Base-by-base conservation (phyloP, 1,284 basidiomycete genomes). In the Fomitopsis betulina region DNA sequence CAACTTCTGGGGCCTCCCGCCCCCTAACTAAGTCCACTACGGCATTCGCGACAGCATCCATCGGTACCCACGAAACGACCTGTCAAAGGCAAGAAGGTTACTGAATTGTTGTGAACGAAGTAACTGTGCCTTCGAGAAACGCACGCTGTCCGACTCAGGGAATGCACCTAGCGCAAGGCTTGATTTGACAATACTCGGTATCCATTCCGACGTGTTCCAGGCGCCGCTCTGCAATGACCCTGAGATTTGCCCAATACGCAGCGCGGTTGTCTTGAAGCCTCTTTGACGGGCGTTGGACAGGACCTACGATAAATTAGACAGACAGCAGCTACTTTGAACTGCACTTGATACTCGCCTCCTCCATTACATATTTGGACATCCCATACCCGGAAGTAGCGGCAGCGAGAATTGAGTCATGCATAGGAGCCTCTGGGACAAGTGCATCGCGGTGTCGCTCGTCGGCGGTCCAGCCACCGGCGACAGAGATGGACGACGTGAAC, bases 181-280 rank as follows among this genome's bases (percentile, higher is more conserved):
- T 0, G 72, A 73, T 57, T 74, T 72, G 32, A 80, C 69, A 5
- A 81, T 67, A 53, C 70, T 68, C 2, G 79, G 78, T 8, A 80
- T 65, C 78, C 78, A 81, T 52, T 82, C 79, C 15, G 65, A 69
- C 52, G 69, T 64, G 51, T 73, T 75, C 79, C 80, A 81, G 17
- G 67, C 68, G 1, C 80, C 79, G 57, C 71, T 74, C 10, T 60
- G 55, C 5, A 25, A 40, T 13, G 65, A 58, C 3, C 79, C 77
- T 38, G 70, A 70, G 23, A 81, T 65, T 62, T 80, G 79, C 1
- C 77, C 79, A 42, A 80, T 71, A 13, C 79, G 72, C 10, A 79
- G 66, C 6, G 74, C 64, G 10, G 71, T 64, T 0, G 72, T 66
- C 2, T 58, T 57, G n/a, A 79, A 60, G 1, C 62, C 64, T 1